Percentiles rank a stretch among this genome's conserved stretches.
Evolutionary conservation across 2,329 filamentous ascomycete genomes (phyloP).

Genomic region (Waltergamsia citrina): DNA sequence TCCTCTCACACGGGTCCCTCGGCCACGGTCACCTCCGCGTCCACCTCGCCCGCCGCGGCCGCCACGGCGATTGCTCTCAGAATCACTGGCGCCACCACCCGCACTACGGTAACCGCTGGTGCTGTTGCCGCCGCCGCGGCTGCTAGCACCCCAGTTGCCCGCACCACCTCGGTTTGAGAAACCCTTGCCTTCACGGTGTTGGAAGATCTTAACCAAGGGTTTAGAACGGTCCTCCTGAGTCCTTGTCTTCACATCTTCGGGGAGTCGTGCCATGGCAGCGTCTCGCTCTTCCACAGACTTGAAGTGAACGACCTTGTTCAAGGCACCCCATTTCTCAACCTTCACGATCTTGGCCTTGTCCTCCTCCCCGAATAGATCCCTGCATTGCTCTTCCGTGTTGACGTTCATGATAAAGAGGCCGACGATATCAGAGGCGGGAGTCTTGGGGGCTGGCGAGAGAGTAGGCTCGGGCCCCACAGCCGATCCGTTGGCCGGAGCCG

Average conservation of each 20-base stretch:
- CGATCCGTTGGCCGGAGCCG: constrained; percentile 42
- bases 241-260: constrained; percentile 67
- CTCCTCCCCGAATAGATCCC: constrained; percentile 73
- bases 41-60: constrained; percentile 47
- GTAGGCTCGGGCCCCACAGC: constrained; percentile 40
- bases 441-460: constrained; percentile 52
- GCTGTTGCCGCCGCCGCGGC: constrained; percentile 46
- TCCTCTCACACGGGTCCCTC: constrained; percentile 45
- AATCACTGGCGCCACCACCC: constrained; percentile 63
- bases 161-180: constrained; percentile 53
- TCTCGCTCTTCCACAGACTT: constrained; percentile 71
- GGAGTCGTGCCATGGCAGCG: constrained; percentile 63
- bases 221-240: constrained; percentile 65
- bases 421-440: constrained; percentile 55
- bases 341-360: constrained; percentile 73
- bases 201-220: constrained; percentile 76
- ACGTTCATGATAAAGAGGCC: constrained; percentile 88
- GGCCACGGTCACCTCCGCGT: constrained; percentile 48
- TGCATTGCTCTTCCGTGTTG: constrained; percentile 72
- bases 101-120: constrained; percentile 78
- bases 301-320: constrained; percentile 83
- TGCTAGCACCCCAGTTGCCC: constrained; percentile 57
- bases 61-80: constrained; percentile 46
- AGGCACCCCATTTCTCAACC: constrained; percentile 68
- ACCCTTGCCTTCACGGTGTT: constrained; percentile 51